These are phyloP conservation scores for Achaetomiella virescens DNA, from an alignment of 495 filamentous ascomycete genomes.

Conservation along the genomic window DNA sequence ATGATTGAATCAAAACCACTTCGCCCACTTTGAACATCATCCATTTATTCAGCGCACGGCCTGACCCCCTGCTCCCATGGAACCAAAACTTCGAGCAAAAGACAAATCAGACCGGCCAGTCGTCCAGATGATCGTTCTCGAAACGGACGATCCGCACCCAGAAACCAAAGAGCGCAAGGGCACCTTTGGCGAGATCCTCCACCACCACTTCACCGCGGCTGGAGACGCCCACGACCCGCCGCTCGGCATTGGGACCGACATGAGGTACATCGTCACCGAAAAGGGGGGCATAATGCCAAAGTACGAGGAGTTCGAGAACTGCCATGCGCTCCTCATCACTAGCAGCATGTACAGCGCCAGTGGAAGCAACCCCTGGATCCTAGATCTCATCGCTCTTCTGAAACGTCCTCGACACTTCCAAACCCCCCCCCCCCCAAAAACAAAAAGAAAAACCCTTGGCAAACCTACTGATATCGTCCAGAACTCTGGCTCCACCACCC, in stretches of 20 bases:
- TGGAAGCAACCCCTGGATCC: conserved; percentile 67
- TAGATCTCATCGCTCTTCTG: conserved; percentile 28
- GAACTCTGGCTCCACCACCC: conserved; percentile 33
- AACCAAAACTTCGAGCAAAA: neutral
- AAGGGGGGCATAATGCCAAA: conserved; percentile 24
- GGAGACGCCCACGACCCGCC: conserved; percentile 27
- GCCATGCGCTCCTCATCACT: conserved; percentile 63
- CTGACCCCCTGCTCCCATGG: no score
- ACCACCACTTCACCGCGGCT: conserved; percentile 24
- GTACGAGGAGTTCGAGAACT: conserved; percentile 17
- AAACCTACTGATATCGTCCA: neutral
- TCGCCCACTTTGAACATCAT: no score
- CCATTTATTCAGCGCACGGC: no score
- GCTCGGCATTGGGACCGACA: conserved; percentile 24
- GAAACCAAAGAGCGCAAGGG: conserved; percentile 20
- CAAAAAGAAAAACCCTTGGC: no score
- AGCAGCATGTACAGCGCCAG: conserved; percentile 51
- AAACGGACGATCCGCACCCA: conserved; percentile 28
- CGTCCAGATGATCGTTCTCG: conserved; percentile 29
- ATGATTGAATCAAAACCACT: neutral
- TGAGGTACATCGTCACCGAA: conserved; percentile 25
- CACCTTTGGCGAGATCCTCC: conserved; percentile 26
- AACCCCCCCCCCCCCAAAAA: no score
- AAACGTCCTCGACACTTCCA: conserved; percentile 9
- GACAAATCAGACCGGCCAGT: neutral